Conservation (phyloP, 352 stramenopile species). For the Aphanomyces euteiches region DNA sequence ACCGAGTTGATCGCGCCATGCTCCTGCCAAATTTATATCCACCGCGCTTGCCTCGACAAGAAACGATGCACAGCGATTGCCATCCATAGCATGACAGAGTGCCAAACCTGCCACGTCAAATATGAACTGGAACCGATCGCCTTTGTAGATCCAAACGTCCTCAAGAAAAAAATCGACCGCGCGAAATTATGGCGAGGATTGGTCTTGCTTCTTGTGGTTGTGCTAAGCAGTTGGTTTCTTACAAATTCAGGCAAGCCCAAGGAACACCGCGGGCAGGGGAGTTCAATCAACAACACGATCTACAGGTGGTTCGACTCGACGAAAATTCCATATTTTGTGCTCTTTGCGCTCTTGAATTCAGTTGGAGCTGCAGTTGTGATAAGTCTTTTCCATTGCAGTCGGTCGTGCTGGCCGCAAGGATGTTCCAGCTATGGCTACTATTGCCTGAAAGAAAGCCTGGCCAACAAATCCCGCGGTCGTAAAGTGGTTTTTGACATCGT, state of each 20-base stretch:
- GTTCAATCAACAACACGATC: conserved; percentile 12
- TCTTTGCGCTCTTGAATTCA: conserved; percentile 9
- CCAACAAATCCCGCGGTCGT: background rate
- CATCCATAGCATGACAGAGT: conserved; percentile 24
- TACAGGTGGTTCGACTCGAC: conserved; percentile 13
- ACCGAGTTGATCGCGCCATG: conserved; percentile 24
- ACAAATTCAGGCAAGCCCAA: conserved; percentile 8
- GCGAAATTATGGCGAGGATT: background rate
- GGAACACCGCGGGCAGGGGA: conserved; percentile 11
- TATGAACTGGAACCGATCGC: background rate
- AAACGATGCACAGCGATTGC: conserved; percentile 1
- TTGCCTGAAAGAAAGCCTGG: background rate
- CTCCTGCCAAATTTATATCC: conserved; percentile 15
- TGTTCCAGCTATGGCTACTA: background rate
- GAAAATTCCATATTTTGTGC: background rate
- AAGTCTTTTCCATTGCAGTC: background rate
- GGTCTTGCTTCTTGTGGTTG: conserved; percentile 1
- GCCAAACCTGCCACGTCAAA: background rate
- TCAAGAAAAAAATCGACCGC: background rate
- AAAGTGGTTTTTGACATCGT: background rate
- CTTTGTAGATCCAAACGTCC: background rate
- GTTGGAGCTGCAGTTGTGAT: background rate
- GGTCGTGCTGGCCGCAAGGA: background rate
- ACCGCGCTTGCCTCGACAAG: conserved; percentile 19
- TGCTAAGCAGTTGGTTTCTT: conserved; percentile 11